phyloP scores from a whole-genome alignment of 352 stramenopile genomes.

The Phytophthora idaei region DNA sequence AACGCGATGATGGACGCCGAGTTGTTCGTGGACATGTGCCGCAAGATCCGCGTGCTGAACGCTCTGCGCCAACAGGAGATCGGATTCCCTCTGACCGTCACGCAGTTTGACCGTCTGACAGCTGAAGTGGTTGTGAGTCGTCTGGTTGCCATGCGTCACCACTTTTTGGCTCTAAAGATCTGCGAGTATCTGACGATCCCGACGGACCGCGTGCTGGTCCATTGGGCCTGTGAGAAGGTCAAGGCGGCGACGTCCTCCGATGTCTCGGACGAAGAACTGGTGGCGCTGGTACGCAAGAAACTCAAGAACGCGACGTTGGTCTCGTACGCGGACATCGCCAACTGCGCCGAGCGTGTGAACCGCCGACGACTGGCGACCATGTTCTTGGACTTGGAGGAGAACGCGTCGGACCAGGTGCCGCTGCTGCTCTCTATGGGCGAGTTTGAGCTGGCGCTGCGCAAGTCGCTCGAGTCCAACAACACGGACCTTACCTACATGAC shows the following conservation, averaged over 20 bases:
- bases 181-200: constrained; percentile 89
- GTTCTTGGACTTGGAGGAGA: constrained; percentile 89
- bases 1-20: constrained; percentile 66
- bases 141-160: constrained; percentile 81
- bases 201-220: constrained; percentile 89
- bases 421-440: constrained; percentile 92
- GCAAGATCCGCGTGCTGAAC: constrained; percentile 91
- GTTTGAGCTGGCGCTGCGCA: constrained; percentile 89
- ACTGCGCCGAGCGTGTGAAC: constrained; percentile 80
- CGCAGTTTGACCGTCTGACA: constrained; percentile 83
- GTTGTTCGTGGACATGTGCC: constrained; percentile 89
- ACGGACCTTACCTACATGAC: constrained; percentile 91
- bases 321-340: constrained; percentile 85
- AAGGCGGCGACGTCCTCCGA: constrained; percentile 57
- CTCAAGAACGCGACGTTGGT: constrained; percentile 82
- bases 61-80: constrained; percentile 80
- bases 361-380: constrained; percentile 88
- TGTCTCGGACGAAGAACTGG: constrained; percentile 79
- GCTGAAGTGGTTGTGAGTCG: constrained; percentile 88
- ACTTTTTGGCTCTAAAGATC: constrained; percentile 92
- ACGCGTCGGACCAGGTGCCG: constrained; percentile 89
- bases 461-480: constrained; percentile 89
- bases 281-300: constrained; percentile 85
- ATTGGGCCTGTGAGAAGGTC: constrained; percentile 92
- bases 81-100: constrained; percentile 82